phyloP scores from a whole-genome alignment of 2,329 filamentous ascomycete genomes.

The Arthrobotrys iridis region DNA sequence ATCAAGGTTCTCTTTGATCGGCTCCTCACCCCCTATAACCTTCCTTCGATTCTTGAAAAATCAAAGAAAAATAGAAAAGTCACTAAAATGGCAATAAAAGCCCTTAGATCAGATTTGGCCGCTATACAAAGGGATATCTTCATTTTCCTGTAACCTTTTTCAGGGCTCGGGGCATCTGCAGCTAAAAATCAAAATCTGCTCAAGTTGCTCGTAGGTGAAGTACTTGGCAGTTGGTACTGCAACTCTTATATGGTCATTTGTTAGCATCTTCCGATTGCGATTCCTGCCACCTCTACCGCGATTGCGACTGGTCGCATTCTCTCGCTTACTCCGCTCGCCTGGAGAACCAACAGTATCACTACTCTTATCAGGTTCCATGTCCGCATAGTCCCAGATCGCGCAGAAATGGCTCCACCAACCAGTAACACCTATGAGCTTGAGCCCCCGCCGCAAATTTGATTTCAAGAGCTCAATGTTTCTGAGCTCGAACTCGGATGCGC shows the following conservation, averaged over 20 bases:
- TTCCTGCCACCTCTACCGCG: slow-evolving; percentile 10
- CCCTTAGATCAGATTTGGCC: slow-evolving; percentile 20
- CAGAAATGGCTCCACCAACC: slow-evolving; percentile 31
- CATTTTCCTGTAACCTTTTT: slow-evolving; percentile 7
- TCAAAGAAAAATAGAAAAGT: too few species aligned
- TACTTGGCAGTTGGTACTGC: slow-evolving; percentile 29
- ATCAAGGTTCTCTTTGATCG: not conserved
- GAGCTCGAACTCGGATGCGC: too few species aligned
- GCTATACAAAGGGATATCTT: too few species aligned
- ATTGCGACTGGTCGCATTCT: slow-evolving; percentile 34
- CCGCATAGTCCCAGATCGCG: slow-evolving; percentile 10
- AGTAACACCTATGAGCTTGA: too few species aligned
- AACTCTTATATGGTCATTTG: slow-evolving; percentile 11
- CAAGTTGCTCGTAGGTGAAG: slow-evolving; percentile 6
- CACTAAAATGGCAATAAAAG: too few species aligned
- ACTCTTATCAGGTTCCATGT: not conserved
- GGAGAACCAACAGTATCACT: not conserved
- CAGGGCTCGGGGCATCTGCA: slow-evolving; percentile 2
- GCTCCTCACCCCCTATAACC: slow-evolving; percentile 3
- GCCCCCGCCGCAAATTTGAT: too few species aligned
- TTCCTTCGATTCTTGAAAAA: slow-evolving; percentile 14
- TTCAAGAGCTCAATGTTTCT: too few species aligned
- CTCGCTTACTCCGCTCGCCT: not conserved
- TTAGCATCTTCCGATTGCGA: slow-evolving; percentile 54
- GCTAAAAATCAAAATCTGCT: slow-evolving; percentile 21